Evolutionary conservation across 2,329 filamentous ascomycete species (phyloP).

Genomic region (Fusarium burgessii): DNA sequence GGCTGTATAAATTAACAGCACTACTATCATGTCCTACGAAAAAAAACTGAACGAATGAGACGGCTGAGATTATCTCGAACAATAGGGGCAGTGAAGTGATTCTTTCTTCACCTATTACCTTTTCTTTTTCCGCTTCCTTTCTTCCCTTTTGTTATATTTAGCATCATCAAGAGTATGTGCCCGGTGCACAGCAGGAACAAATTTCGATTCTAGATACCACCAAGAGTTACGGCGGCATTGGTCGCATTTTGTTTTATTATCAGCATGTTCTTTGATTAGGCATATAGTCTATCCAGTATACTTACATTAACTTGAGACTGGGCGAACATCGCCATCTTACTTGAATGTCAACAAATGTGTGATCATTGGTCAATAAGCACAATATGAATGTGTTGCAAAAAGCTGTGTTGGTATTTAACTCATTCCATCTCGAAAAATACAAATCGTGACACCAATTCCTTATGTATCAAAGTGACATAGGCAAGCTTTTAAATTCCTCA

Average conservation of each 20-base stretch:
- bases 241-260: slow-evolving; percentile 22
- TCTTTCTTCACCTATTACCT: neutral
- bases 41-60: slow-evolving; percentile 17
- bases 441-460: neutral
- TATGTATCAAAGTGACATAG: slow-evolving; percentile 2
- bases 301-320: neutral
- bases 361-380: neutral
- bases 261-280: slow-evolving; percentile 17
- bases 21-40: neutral
- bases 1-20: neutral
- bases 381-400: neutral
- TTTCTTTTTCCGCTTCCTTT: slow-evolving; percentile 12
- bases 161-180: slow-evolving; percentile 33
- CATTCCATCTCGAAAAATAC: neutral
- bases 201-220: slow-evolving; percentile 43
- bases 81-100: slow-evolving; percentile 15
- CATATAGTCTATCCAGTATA: slow-evolving; percentile 7
- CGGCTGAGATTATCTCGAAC: slow-evolving; percentile 14
- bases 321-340: neutral
- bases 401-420: neutral
- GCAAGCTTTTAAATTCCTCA: slow-evolving; percentile 1
- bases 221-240: slow-evolving; percentile 28
- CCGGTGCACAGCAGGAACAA: slow-evolving; percentile 28
- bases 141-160: slow-evolving; percentile 18
- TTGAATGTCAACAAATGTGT: neutral